phyloP scores from a whole-genome alignment of 441 rosid genomes.

The Jatropha podagrica region DNA sequence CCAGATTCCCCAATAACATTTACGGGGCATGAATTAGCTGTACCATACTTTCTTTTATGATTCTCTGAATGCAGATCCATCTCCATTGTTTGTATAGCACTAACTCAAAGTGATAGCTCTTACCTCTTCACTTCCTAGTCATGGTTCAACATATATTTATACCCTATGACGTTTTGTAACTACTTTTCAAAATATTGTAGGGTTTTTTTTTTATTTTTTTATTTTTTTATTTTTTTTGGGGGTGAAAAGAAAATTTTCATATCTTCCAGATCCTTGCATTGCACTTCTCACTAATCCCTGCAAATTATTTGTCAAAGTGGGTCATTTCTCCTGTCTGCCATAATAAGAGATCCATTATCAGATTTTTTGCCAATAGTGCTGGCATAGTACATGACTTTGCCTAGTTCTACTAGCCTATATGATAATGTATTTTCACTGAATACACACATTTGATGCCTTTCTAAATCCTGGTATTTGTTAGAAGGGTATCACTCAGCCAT shows the following conservation, averaged over 20 bases:
- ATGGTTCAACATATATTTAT: neutral
- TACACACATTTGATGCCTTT: neutral
- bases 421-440: neutral
- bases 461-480: neutral
- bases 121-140: neutral
- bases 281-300: neutral
- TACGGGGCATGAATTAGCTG: neutral
- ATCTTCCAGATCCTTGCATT: neutral
- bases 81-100: neutral
- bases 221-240: no score
- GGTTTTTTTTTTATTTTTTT: neutral
- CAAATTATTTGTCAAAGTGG: neutral
- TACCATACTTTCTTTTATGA: neutral
- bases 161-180: neutral
- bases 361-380: neutral
- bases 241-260: neutral
- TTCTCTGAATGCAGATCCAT: neutral
- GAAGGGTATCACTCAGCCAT: neutral
- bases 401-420: neutral
- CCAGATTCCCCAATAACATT: neutral
- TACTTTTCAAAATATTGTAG: neutral
- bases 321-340: neutral
- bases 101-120: neutral
- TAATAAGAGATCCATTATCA: neutral
- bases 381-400: neutral